Conservation (phyloP, 2,329 filamentous ascomycete species). For the Penicillium sp. region DNA sequence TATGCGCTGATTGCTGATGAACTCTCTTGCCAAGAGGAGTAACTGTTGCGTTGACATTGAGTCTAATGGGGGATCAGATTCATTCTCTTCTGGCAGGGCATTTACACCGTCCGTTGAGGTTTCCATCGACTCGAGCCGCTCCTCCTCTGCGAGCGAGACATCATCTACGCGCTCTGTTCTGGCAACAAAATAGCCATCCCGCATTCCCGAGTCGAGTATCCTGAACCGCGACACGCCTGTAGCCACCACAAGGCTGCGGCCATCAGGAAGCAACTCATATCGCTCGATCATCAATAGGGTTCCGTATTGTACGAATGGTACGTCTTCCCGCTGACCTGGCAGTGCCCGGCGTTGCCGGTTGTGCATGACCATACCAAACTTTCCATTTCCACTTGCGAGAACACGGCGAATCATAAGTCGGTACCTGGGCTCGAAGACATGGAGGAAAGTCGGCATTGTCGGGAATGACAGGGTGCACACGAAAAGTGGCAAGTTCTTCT, state of each 20-base stretch:
- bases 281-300: conserved; percentile 75
- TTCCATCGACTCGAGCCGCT: conserved; percentile 69
- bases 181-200: conserved; percentile 78
- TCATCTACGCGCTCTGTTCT: conserved; percentile 75
- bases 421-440: conserved; percentile 91
- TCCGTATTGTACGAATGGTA: conserved; percentile 69
- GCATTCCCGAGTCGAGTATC: conserved; percentile 58
- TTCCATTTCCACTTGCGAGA: conserved; percentile 64
- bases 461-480: conserved; percentile 81
- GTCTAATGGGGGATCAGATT: conserved; percentile 31
- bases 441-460: conserved; percentile 77
- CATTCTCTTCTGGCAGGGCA: conserved; percentile 18
- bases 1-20: conserved; percentile 66
- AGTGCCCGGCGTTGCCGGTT: conserved; percentile 55
- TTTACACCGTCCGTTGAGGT: conserved; percentile 36
- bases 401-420: conserved; percentile 82
- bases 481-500: conserved; percentile 68
- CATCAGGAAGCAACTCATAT: conserved; percentile 71
- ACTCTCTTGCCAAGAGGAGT: conserved; percentile 62
- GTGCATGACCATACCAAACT: conserved; percentile 82
- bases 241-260: conserved; percentile 77
- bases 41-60: conserved; percentile 68
- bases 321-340: conserved; percentile 49
- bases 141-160: conserved; percentile 76
- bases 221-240: conserved; percentile 74